Evolutionary conservation across 108 stramenopile genomes (phyloP).

Genomic region (Schizochytrium sp.): DNA sequence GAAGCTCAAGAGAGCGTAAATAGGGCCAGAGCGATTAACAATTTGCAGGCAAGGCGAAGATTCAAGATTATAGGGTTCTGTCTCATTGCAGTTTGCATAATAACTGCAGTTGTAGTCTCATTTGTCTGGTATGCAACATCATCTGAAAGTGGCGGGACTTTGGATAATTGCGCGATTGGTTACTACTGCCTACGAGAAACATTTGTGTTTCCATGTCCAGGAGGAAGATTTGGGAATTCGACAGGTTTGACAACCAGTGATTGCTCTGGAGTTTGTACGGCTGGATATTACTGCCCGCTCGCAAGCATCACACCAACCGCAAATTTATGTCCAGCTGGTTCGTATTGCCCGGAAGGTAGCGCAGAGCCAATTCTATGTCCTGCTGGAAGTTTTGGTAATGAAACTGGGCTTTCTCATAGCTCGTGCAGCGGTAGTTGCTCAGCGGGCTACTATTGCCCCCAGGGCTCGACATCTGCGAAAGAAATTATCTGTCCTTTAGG

Average conservation of each 20-base stretch:
- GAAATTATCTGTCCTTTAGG: background rate
- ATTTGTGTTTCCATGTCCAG: constrained; percentile 22
- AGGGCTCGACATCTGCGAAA: background rate
- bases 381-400: constrained; percentile 30
- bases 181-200: constrained; percentile 17
- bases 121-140: too few species aligned
- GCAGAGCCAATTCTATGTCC: constrained; percentile 16
- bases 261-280: background rate
- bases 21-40: too few species aligned
- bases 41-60: too few species aligned
- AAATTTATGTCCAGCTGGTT: background rate
- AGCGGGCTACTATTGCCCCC: constrained; percentile 14
- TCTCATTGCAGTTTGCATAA: too few species aligned
- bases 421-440: constrained; percentile 2
- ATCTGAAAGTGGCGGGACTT: background rate
- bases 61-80: too few species aligned
- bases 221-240: constrained; percentile 22
- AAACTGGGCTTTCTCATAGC: background rate
- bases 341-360: constrained; percentile 18
- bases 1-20: too few species aligned
- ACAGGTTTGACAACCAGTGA: background rate
- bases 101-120: too few species aligned
- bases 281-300: constrained; percentile 19
- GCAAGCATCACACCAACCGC: background rate
- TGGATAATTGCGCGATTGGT: background rate